Evolutionary conservation across 2,329 filamentous ascomycete genomes (phyloP).

Genomic region (Sphaerulina vaccinii): DNA sequence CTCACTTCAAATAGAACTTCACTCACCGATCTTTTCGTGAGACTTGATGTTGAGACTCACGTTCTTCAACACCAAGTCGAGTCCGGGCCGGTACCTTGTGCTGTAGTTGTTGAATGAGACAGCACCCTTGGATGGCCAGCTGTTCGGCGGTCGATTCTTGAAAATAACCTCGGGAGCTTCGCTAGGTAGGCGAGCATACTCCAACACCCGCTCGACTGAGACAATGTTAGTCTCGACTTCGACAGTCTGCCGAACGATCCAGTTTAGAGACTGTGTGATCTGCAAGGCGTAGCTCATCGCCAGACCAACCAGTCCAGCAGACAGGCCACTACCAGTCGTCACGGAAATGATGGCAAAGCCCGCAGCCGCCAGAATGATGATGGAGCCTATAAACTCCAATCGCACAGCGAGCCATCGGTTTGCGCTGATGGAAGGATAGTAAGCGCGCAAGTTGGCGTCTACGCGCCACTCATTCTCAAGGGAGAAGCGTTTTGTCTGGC

Average conservation of each 20-base stretch:
- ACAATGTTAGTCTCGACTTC: conserved; percentile 99
- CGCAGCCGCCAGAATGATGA: conserved; percentile 88
- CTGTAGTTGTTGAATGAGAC: conserved; percentile 93
- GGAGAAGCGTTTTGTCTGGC: conserved; percentile 82
- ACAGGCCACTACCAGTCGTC: conserved; percentile 61
- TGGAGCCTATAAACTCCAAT: conserved; percentile 89
- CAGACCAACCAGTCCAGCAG: conserved; percentile 78
- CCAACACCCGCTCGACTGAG: conserved; percentile 93
- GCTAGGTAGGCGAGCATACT: conserved; percentile 86
- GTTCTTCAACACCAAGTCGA: conserved; percentile 91
- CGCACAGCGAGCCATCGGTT: conserved; percentile 89
- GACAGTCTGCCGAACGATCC: conserved; percentile 97
- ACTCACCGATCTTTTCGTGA: conserved; percentile 80
- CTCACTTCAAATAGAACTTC: conserved; percentile 43
- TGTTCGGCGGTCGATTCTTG: conserved; percentile 78
- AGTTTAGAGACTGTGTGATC: conserved; percentile 96
- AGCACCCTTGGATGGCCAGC: conserved; percentile 87
- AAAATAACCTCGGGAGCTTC: conserved; percentile 94
- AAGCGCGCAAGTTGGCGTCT: conserved; percentile 89
- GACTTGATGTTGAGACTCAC: conserved; percentile 90
- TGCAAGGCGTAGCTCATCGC: conserved; percentile 96
- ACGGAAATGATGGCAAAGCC: conserved; percentile 80
- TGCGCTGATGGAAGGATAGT: conserved; percentile 92
- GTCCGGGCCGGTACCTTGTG: conserved; percentile 82
- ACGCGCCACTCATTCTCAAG: conserved; percentile 97